These are phyloP conservation scores for Pythium rhizo-oryzae DNA, from an alignment of 352 stramenopile genomes.

Conservation along the genomic window DNA sequence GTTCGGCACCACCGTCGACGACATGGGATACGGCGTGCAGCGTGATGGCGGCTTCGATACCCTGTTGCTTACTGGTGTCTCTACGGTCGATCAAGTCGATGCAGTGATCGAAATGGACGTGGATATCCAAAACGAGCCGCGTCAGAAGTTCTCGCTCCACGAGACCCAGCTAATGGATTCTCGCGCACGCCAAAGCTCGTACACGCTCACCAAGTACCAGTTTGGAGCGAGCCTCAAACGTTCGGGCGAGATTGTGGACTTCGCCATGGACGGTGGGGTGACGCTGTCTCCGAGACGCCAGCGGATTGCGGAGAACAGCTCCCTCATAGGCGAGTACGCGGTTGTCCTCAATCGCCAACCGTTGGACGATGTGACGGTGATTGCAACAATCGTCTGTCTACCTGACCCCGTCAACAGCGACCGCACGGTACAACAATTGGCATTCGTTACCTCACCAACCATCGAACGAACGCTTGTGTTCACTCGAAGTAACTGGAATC, in stretches of 20 bases:
- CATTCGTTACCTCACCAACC: conserved; percentile 28
- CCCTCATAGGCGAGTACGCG: conserved; percentile 52
- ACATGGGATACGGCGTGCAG: conserved; percentile 58
- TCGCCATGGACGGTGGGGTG: conserved; percentile 69
- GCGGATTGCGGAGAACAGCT: conserved; percentile 51
- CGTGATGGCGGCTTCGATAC: conserved; percentile 50
- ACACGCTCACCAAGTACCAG: conserved; percentile 37
- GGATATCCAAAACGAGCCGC: conserved; percentile 41
- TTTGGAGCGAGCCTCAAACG: conserved; percentile 62
- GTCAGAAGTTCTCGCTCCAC: conserved; percentile 43
- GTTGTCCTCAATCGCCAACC: conserved; percentile 73
- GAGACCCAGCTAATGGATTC: conserved; percentile 63
- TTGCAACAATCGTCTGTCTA: conserved; percentile 43
- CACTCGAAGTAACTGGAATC: conserved; percentile 65
- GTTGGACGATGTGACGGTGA: conserved; percentile 48
- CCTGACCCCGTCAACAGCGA: conserved; percentile 27
- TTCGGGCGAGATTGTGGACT: conserved; percentile 64
- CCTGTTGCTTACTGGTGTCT: conserved; percentile 57
- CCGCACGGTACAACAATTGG: conserved; percentile 45
- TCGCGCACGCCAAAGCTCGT: conserved; percentile 24
- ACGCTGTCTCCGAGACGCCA: conserved; percentile 51
- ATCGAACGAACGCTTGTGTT: conserved; percentile 41
- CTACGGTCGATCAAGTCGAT: conserved; percentile 45
- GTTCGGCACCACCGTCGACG: conserved; percentile 68
- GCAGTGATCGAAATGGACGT: conserved; percentile 50